phyloP scores from a whole-genome alignment of 345 rosid species.

The Eucalyptus marginata region DNA sequence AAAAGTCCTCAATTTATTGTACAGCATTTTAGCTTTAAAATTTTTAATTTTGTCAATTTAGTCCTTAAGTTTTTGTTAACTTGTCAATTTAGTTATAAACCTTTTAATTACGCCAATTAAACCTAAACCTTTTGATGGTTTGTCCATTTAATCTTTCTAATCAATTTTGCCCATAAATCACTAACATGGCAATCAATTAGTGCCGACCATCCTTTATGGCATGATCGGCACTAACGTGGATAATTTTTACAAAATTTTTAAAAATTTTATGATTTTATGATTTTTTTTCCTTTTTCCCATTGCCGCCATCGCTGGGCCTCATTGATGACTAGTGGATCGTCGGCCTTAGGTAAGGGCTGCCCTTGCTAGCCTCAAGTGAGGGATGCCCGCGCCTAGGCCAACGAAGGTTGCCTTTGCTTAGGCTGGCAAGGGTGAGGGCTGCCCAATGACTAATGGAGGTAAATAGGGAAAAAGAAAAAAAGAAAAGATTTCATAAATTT shows the following conservation, averaged over 20 bases:
- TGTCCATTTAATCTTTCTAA: too few species aligned
- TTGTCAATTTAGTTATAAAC: neutral
- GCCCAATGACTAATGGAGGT: neutral
- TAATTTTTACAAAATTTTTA: too few species aligned
- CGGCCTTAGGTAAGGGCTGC: neutral
- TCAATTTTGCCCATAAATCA: neutral
- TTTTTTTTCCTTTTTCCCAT: neutral
- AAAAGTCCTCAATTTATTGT: neutral
- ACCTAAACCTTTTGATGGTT: neutral
- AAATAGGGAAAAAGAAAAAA: too few species aligned
- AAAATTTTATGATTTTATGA: too few species aligned
- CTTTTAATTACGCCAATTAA: too few species aligned
- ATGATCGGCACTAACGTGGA: accelerated
- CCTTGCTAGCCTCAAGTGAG: neutral
- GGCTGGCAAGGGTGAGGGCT: neutral
- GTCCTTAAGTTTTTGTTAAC: too few species aligned
- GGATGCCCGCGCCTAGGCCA: too few species aligned
- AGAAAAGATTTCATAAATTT: neutral
- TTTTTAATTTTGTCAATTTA: too few species aligned
- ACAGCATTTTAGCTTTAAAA: too few species aligned
- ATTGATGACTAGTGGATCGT: neutral
- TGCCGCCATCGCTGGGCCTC: neutral
- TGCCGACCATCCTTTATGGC: neutral
- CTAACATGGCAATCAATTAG: neutral
- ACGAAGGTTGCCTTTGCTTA: neutral